These are phyloP conservation scores for Priceomyces carsonii DNA, from an alignment of 805 yeast species.

Conservation along the genomic window DNA sequence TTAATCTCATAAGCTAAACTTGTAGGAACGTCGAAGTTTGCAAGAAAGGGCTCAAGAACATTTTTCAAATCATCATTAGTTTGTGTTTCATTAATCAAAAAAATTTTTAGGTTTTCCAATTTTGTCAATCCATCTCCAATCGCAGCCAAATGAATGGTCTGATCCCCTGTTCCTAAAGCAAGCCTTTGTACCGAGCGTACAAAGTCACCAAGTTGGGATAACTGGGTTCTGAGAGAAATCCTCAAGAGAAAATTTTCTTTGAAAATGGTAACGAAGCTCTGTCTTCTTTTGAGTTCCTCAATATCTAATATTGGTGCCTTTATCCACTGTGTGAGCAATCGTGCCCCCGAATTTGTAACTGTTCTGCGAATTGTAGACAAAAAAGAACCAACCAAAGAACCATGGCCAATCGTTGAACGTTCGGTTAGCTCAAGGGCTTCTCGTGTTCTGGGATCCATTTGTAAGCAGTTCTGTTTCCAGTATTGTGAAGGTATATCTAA, in stretches of 20 bases:
- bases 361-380: slow-evolving; percentile 72
- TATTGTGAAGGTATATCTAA: slow-evolving; percentile 69
- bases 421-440: slow-evolving; percentile 75
- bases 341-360: slow-evolving; percentile 76
- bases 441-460: slow-evolving; percentile 78
- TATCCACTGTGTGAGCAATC: slow-evolving; percentile 80
- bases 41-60: slow-evolving; percentile 20
- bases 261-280: slow-evolving; percentile 34
- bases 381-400: slow-evolving; percentile 65
- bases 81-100: slow-evolving; percentile 15
- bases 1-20: slow-evolving; percentile 44
- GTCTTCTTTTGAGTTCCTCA: slow-evolving; percentile 54
- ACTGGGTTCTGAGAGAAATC: slow-evolving; percentile 26
- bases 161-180: slow-evolving; percentile 35
- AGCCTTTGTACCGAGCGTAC: slow-evolving; percentile 58
- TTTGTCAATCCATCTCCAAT: slow-evolving; percentile 33
- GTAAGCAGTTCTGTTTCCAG: slow-evolving; percentile 54
- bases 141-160: slow-evolving; percentile 27
- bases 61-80: slow-evolving; percentile 21
- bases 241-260: slow-evolving; percentile 20
- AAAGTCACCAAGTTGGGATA: slow-evolving; percentile 56
- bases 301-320: slow-evolving; percentile 72
- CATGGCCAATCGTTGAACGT: slow-evolving; percentile 44
- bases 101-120: slow-evolving; percentile 19
- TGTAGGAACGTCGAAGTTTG: slow-evolving; percentile 37